These are phyloP conservation scores for Eucalyptus polyanthemos DNA, from an alignment of 345 rosid genomes.

Conservation along the genomic window DNA sequence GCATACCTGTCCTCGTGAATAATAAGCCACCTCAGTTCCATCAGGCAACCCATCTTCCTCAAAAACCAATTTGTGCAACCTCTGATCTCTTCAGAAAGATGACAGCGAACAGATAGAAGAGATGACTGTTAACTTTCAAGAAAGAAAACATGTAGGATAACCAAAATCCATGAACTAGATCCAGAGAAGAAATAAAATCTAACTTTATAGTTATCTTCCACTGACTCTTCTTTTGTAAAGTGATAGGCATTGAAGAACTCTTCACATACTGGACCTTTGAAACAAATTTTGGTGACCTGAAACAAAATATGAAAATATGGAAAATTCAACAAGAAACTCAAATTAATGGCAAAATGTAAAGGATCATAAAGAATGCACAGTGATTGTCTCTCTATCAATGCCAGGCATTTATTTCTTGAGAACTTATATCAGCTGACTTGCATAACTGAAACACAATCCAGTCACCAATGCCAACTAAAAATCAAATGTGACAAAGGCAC, in stretches of 20 bases:
- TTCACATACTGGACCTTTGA: slow-evolving; percentile 11
- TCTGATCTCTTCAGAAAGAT: slow-evolving; percentile 50
- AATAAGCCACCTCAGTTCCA: slow-evolving; percentile 95
- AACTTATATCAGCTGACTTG: neutral
- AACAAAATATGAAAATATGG: neutral
- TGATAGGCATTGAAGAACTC: slow-evolving; percentile 10
- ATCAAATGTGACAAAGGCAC: neutral
- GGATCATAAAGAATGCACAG: neutral
- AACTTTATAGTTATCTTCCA: slow-evolving; percentile 20
- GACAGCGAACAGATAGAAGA: neutral
- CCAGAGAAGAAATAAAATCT: neutral
- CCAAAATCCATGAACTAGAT: neutral
- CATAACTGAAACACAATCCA: neutral
- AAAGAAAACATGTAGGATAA: neutral
- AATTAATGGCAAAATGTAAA: neutral
- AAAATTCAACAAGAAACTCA: neutral
- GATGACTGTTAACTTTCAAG: neutral
- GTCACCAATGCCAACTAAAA: neutral
- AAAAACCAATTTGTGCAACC: slow-evolving; percentile 79
- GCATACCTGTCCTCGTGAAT: slow-evolving; percentile 79
- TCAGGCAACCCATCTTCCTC: slow-evolving; percentile 84
- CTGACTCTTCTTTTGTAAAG: slow-evolving; percentile 17
- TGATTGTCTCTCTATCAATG: neutral
- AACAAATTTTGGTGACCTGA: slow-evolving; percentile 34
- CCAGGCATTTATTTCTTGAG: neutral